A percentile compares a stretch with the other conserved stretches of the same genome.
phyloP scores from a whole-genome alignment of 2,329 filamentous ascomycete species.

The Fusarium ambrosium region DNA sequence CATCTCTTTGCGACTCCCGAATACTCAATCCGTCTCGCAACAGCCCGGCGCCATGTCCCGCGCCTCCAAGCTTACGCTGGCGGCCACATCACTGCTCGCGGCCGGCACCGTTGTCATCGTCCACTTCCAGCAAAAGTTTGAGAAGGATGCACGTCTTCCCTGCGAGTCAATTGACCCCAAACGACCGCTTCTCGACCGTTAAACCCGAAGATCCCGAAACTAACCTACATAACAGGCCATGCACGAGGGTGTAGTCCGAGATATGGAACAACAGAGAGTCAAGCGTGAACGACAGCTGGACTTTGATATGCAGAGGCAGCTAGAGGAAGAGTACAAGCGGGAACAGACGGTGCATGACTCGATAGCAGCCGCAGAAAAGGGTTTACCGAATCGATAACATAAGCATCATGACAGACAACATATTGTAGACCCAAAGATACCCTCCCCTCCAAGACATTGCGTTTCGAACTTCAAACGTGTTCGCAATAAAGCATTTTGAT shows the following conservation, averaged over 20 bases:
- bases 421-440: constrained; percentile 25
- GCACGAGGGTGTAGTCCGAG: constrained; percentile 93
- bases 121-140: constrained; percentile 87
- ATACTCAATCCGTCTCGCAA: not conserved
- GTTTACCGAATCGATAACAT: constrained; percentile 45
- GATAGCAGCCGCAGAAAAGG: constrained; percentile 45
- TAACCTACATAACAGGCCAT: constrained; percentile 75
- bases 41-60: constrained; percentile 77
- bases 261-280: constrained; percentile 92
- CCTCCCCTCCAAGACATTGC: constrained; percentile 33
- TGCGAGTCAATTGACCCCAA: not conserved
- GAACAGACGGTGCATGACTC: constrained; percentile 79
- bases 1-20: not conserved
- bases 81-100: constrained; percentile 81
- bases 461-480: constrained; percentile 8
- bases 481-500: constrained; percentile 42
- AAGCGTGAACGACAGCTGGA: constrained; percentile 93
- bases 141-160: constrained; percentile 77
- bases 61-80: constrained; percentile 88
- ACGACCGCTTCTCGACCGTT: not conserved
- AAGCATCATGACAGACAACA: not conserved
- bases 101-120: constrained; percentile 85
- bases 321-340: constrained; percentile 93
- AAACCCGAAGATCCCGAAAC: not conserved
- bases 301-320: constrained; percentile 88